Conservation (phyloP, 73 alveolate species). For the Stentor coeruleus region DNA sequence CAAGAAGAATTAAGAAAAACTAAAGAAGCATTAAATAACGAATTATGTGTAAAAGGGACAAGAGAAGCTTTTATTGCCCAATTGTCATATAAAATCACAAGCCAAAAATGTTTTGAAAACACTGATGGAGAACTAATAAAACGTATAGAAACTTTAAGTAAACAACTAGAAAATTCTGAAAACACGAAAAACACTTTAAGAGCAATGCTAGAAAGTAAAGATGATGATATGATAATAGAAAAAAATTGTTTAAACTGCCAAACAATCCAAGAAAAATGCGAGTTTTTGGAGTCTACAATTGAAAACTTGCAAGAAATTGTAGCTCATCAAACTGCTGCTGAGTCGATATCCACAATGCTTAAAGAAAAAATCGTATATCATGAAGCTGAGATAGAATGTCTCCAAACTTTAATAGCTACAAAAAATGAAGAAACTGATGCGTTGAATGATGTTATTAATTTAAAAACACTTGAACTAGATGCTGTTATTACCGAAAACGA, state of each 20-base stretch:
- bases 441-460: not conserved
- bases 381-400: not conserved
- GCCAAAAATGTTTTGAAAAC: not conserved
- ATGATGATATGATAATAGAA: no score
- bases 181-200: no score
- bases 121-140: not conserved
- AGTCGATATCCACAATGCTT: not conserved
- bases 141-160: not conserved
- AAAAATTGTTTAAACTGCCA: not conserved
- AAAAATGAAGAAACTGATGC: not conserved
- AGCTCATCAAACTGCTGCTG: not conserved
- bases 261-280: conserved; percentile 3
- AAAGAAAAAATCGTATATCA: not conserved
- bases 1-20: not conserved
- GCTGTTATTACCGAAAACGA: not conserved
- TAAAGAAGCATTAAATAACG: not conserved
- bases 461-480: not conserved
- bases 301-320: not conserved
- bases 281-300: no score
- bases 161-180: not conserved
- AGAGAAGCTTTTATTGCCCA: not conserved
- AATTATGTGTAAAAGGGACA: not conserved
- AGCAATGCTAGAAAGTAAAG: not conserved
- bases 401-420: not conserved
- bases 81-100: not conserved